Conservation (phyloP, 2,329 filamentous ascomycete genomes). For the Dothideomycetes sp. region DNA sequence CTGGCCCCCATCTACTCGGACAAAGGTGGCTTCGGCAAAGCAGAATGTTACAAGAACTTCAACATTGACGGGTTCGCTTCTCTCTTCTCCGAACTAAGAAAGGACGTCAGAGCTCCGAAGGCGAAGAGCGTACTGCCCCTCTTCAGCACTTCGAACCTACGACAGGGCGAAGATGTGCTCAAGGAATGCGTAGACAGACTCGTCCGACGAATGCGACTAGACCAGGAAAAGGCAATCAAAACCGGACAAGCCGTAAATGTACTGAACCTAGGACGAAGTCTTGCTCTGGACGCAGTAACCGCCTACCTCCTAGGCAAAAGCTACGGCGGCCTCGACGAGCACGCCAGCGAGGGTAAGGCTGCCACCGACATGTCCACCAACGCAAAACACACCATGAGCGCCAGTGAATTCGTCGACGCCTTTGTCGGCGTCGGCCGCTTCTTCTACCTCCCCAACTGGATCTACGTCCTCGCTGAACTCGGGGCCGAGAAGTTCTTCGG, state of each 20-base stretch:
- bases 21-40: slow-evolving; percentile 43
- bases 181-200: slow-evolving; percentile 32
- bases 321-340: slow-evolving; percentile 33
- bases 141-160: slow-evolving; percentile 37
- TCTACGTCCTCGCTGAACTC: slow-evolving; percentile 30
- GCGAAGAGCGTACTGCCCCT: slow-evolving; percentile 40
- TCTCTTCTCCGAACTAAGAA: slow-evolving; percentile 40
- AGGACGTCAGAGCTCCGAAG: slow-evolving; percentile 28
- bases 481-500: slow-evolving; percentile 23
- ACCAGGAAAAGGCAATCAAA: slow-evolving; percentile 16
- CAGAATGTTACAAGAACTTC: slow-evolving; percentile 43
- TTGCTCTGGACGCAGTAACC: slow-evolving; percentile 45
- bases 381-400: slow-evolving; percentile 22
- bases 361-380: neutral
- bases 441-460: slow-evolving; percentile 38
- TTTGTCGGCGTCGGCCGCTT: slow-evolving; percentile 45
- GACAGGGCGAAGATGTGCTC: slow-evolving; percentile 25
- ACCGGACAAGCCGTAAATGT: slow-evolving; percentile 31
- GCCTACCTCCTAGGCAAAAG: slow-evolving; percentile 41
- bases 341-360: slow-evolving; percentile 20
- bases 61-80: slow-evolving; percentile 45
- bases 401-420: slow-evolving; percentile 41
- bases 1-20: slow-evolving; percentile 40
- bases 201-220: slow-evolving; percentile 27
- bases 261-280: slow-evolving; percentile 35